Conservation (phyloP, 768 basidiomycete species). For the Dendrothele bispora region DNA sequence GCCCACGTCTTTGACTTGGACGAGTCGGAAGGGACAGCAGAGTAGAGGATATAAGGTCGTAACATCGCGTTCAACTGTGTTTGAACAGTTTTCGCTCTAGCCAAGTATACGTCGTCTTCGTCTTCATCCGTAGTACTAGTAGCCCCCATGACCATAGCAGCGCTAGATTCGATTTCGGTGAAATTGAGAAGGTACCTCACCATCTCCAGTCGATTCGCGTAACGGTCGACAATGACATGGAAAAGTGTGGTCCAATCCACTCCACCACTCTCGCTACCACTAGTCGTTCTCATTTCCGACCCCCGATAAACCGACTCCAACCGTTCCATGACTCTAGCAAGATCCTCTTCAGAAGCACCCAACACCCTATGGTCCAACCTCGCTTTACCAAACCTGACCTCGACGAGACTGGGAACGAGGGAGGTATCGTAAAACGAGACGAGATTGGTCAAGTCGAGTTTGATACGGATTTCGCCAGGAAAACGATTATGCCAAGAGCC, state of each 20-base stretch:
- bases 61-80: conserved; percentile 29
- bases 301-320: no score
- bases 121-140: no score
- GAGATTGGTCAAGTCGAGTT: conserved; percentile 38
- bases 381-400: conserved; percentile 25
- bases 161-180: conserved; percentile 4
- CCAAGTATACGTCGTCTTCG: no score
- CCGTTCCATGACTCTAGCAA: conserved; percentile 17
- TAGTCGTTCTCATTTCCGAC: conserved; percentile 20
- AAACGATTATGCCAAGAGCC: conserved; percentile 41
- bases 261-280: conserved; percentile 15
- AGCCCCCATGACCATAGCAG: no score
- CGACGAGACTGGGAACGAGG: conserved; percentile 35
- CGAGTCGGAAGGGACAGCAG: conserved; percentile 7
- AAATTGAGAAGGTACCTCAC: conserved; percentile 34
- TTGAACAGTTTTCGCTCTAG: no score
- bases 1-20: conserved; percentile 24
- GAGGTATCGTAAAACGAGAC: conserved; percentile 44
- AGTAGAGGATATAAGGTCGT: conserved; percentile 24
- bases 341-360: conserved; percentile 30
- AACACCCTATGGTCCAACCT: conserved; percentile 35
- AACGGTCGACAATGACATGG: conserved; percentile 39
- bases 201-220: conserved; percentile 39
- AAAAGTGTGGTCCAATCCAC: conserved; percentile 43
- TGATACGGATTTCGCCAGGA: conserved; percentile 45